These are phyloP conservation scores for Maudiozyma serrabonitensis DNA, from an alignment of 805 yeast genomes.

Conservation along the genomic window DNA sequence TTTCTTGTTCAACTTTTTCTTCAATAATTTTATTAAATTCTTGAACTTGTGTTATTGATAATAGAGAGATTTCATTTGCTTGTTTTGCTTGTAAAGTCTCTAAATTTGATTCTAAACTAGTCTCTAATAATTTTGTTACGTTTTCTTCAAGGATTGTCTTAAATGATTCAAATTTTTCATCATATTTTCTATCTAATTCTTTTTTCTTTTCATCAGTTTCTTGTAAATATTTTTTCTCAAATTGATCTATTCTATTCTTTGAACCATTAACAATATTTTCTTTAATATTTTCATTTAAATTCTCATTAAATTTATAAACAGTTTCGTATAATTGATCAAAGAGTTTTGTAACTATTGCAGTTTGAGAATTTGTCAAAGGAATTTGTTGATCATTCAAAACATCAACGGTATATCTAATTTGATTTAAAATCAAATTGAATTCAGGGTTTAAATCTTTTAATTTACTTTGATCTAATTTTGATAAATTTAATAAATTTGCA, in stretches of 20 bases:
- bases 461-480: not conserved
- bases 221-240: conserved; percentile 18
- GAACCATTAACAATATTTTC: conserved; percentile 11
- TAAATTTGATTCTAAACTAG: conserved; percentile 61
- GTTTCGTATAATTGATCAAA: conserved; percentile 10
- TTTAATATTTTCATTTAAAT: conserved; percentile 10
- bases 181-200: conserved; percentile 48
- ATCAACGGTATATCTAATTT: conserved; percentile 29
- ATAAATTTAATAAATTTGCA: not conserved
- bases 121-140: conserved; percentile 45
- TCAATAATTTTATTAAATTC: conserved; percentile 51
- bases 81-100: conserved; percentile 60
- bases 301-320: conserved; percentile 10
- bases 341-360: conserved; percentile 8
- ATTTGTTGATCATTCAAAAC: conserved; percentile 30
- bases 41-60: conserved; percentile 58
- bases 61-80: conserved; percentile 58
- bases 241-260: conserved; percentile 9
- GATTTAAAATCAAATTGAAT: conserved; percentile 13
- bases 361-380: conserved; percentile 16
- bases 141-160: conserved; percentile 50
- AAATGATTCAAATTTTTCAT: conserved; percentile 52
- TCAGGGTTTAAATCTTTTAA: conserved; percentile 6
- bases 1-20: conserved; percentile 57
- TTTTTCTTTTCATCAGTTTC: conserved; percentile 36